Conservation (phyloP, 495 filamentous ascomycete species). For the Aspergillus mulundensis region DNA sequence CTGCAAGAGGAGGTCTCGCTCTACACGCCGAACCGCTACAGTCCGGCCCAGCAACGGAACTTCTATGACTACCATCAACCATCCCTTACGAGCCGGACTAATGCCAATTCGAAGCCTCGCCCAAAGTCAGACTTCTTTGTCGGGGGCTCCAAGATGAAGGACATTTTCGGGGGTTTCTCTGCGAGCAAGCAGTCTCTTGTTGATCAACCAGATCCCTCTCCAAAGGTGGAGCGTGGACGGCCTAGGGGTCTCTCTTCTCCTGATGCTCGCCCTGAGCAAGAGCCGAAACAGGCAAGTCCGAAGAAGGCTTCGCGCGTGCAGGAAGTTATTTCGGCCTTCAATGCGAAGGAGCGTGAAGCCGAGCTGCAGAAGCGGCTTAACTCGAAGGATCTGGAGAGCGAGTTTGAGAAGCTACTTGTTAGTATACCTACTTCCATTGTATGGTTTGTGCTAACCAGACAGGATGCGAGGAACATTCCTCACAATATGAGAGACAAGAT, state of each 20-base stretch:
- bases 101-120: slow-evolving; percentile 31
- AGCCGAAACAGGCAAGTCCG: slow-evolving; percentile 27
- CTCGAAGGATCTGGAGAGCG: slow-evolving; percentile 43
- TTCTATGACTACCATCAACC: slow-evolving; percentile 57
- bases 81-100: slow-evolving; percentile 40
- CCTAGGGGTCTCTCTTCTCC: slow-evolving; percentile 21
- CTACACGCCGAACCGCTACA: slow-evolving; percentile 59
- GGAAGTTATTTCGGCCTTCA: slow-evolving; percentile 61
- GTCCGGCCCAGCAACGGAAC: slow-evolving; percentile 61
- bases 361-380: slow-evolving; percentile 42
- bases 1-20: slow-evolving; percentile 56
- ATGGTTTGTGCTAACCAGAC: slow-evolving; percentile 30
- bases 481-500: slow-evolving; percentile 91
- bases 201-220: slow-evolving; percentile 15
- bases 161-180: slow-evolving; percentile 27
- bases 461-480: slow-evolving; percentile 87
- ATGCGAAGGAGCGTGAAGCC: slow-evolving; percentile 44
- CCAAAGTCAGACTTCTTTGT: slow-evolving; percentile 53
- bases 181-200: slow-evolving; percentile 19
- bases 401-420: slow-evolving; percentile 50
- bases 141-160: slow-evolving; percentile 35
- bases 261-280: slow-evolving; percentile 20
- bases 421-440: slow-evolving; percentile 7
- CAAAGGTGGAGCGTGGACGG: slow-evolving; percentile 17
- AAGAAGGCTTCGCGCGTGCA: slow-evolving; percentile 55